Conservation (phyloP, 2,329 filamentous ascomycete genomes). For the Orbilia javanica region DNA sequence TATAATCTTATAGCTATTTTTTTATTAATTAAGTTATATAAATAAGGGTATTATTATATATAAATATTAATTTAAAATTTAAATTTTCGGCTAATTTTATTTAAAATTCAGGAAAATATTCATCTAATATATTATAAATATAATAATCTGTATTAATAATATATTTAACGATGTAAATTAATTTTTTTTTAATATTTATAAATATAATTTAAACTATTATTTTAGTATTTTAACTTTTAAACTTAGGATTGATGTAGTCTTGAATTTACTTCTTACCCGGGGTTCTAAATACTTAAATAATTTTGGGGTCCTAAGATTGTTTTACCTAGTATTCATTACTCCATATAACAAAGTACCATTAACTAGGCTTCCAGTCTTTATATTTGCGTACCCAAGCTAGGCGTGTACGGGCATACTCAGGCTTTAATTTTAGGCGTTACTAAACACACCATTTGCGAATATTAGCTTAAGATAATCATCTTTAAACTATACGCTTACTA, state of each 20-base stretch:
- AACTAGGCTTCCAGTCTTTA: not conserved
- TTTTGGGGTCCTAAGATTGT: not conserved
- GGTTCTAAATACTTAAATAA: conserved; percentile 1
- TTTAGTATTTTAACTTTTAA: not conserved
- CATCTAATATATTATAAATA: too few relatives aligned
- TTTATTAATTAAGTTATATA: not conserved
- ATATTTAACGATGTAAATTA: too few relatives aligned
- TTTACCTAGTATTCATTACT: conserved; percentile 13
- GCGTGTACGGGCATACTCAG: not conserved
- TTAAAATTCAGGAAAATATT: too few relatives aligned
- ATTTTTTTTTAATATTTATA: too few relatives aligned
- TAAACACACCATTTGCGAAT: not conserved
- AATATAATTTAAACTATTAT: too few relatives aligned
- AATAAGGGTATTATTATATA: conserved; percentile 1
- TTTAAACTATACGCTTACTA: conserved; percentile 5
- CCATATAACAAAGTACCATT: conserved; percentile 5
- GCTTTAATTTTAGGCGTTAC: not conserved
- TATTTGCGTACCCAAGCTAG: not conserved
- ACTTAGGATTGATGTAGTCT: conserved; percentile 3
- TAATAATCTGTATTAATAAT: too few relatives aligned
- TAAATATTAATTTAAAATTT: too few relatives aligned
- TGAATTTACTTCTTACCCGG: not conserved
- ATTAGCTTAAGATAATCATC: not conserved
- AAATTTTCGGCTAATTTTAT: too few relatives aligned
- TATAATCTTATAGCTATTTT: not conserved